A percentile compares a stretch with the other conserved stretches of the same genome.
Conservation (phyloP, 305 asterid species). For the Striga hermonthica region DNA sequence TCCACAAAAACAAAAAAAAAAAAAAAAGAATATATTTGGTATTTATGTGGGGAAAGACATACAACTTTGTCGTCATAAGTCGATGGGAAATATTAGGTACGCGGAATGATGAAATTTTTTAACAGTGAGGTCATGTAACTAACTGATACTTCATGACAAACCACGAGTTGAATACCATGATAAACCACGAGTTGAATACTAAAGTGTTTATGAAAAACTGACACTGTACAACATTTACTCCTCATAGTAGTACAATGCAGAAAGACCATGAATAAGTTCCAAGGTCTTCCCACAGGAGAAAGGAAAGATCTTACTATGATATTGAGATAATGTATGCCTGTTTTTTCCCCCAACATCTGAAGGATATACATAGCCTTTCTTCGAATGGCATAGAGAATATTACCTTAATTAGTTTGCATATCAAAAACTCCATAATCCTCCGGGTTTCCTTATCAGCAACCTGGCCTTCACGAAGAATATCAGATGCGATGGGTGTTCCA, state of each 20-base stretch:
- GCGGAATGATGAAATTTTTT: not conserved
- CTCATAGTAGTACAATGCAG: not conserved
- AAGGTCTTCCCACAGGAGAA: not conserved
- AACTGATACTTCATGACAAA: not conserved
- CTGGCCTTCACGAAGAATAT: slow-evolving; percentile 94
- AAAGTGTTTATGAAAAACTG: too few relatives aligned
- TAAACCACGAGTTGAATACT: too few relatives aligned
- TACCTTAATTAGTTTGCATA: slow-evolving; percentile 92
- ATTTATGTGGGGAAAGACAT: not conserved
- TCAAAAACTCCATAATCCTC: slow-evolving; percentile 71
- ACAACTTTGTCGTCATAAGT: not conserved
- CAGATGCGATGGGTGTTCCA: slow-evolving; percentile 88
- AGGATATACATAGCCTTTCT: not conserved
- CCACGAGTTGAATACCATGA: too few relatives aligned
- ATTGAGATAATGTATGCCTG: slow-evolving; percentile 17
- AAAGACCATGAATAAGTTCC: not conserved
- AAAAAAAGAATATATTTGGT: not conserved
- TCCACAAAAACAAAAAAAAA: not conserved
- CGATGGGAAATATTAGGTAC: not conserved
- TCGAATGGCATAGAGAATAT: slow-evolving; percentile 10
- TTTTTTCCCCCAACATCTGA: not conserved
- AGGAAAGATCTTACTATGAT: not conserved
- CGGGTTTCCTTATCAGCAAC: slow-evolving; percentile 82
- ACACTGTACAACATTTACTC: too few relatives aligned
- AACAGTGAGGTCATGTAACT: not conserved